phyloP scores from a whole-genome alignment of 208 protist species.

The Trypanosoma vivax region DNA sequence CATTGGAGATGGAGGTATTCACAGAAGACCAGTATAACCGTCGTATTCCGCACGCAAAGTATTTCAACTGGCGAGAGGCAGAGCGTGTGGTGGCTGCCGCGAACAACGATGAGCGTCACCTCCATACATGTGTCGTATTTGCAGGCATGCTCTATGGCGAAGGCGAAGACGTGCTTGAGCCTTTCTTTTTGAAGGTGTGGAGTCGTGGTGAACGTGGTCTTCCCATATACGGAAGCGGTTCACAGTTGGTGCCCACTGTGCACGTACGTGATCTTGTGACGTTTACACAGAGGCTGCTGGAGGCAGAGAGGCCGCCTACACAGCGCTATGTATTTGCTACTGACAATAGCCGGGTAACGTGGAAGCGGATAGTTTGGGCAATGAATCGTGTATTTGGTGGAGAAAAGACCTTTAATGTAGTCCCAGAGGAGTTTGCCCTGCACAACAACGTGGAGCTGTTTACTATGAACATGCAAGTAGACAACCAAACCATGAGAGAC shows the following conservation, averaged over 20 bases:
- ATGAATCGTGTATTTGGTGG: slow-evolving; percentile 81
- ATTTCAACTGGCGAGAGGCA: slow-evolving; percentile 86
- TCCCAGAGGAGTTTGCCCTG: slow-evolving; percentile 52
- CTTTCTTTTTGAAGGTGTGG: slow-evolving; percentile 88
- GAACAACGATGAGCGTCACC: slow-evolving; percentile 55
- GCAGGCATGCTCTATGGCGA: slow-evolving; percentile 87
- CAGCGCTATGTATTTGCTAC: slow-evolving; percentile 86
- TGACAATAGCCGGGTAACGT: slow-evolving; percentile 69
- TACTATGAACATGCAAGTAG: slow-evolving; percentile 79
- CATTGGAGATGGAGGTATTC: slow-evolving; percentile 48
- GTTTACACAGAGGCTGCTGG: slow-evolving; percentile 61
- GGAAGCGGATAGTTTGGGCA: slow-evolving; percentile 51
- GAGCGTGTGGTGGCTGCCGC: slow-evolving; percentile 86
- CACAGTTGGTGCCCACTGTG: slow-evolving; percentile 86
- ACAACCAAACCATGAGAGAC: slow-evolving; percentile 54
- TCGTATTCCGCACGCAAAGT: slow-evolving; percentile 89
- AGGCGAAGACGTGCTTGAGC: slow-evolving; percentile 82
- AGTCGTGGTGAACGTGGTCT: slow-evolving; percentile 36
- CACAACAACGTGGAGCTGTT: slow-evolving; percentile 83
- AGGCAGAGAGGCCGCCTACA: slow-evolving; percentile 41
- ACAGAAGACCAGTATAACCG: slow-evolving; percentile 92
- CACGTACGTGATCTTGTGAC: slow-evolving; percentile 89
- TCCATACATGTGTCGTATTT: slow-evolving; percentile 89
- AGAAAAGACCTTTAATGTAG: slow-evolving; percentile 36
- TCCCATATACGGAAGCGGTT: slow-evolving; percentile 85